Evolutionary conservation across 1,284 basidiomycete species (phyloP).

Genomic region (Leccinum pseudoinsigne): DNA sequence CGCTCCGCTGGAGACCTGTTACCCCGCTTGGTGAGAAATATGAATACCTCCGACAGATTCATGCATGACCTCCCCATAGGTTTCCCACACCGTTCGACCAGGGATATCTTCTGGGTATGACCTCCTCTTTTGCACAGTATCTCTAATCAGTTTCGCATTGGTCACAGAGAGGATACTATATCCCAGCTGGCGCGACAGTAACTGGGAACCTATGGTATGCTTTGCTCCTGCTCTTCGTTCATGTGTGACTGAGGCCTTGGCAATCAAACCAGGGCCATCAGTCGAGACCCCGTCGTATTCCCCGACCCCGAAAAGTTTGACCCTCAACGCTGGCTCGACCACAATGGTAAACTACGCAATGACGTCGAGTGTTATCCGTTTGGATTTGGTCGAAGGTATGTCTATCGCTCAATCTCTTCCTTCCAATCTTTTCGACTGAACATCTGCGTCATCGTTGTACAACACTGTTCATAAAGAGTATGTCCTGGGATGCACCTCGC

Average conservation of each 20-base stretch:
- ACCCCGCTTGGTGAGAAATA: constrained; percentile 43
- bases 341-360: constrained; percentile 47
- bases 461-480: constrained; percentile 8
- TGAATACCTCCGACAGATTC: not conserved
- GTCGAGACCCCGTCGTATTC: constrained; percentile 52
- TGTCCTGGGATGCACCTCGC: constrained; percentile 29
- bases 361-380: constrained; percentile 55
- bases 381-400: constrained; percentile 50
- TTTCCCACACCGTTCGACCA: constrained; percentile 56
- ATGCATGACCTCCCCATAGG: constrained; percentile 31
- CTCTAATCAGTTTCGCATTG: not conserved
- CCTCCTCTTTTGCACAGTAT: not conserved
- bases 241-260: not conserved
- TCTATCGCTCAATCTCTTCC: not conserved
- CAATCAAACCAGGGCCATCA: constrained; percentile 43
- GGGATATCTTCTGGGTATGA: constrained; percentile 57
- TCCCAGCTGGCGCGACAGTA: constrained; percentile 58
- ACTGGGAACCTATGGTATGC: constrained; percentile 58
- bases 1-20: constrained; percentile 65
- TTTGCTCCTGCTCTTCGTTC: accelerated
- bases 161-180: constrained; percentile 48
- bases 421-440: not conserved
- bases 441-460: constrained; percentile 7
- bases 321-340: constrained; percentile 56
- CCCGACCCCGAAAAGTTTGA: constrained; percentile 59